Percentiles rank a stretch among this genome's conserved stretches.
These are phyloP conservation scores for Rhizopogon vinicolor DNA, from an alignment of 768 basidiomycete species.

Conservation along the genomic window DNA sequence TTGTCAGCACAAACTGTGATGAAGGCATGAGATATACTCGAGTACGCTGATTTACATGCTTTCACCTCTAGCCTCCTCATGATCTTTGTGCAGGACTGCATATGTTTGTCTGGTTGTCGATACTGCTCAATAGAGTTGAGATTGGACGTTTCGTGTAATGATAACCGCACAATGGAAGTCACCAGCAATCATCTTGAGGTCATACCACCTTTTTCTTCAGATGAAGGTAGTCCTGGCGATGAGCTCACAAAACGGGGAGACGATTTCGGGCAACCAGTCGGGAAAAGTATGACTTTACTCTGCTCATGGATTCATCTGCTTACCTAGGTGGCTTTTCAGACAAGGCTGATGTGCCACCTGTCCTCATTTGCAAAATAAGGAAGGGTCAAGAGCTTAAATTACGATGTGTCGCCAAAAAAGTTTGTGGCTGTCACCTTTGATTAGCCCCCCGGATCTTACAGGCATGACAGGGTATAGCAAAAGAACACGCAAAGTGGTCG, in stretches of 20 bases:
- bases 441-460: neutral
- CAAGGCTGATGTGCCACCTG: slow-evolving; percentile 57
- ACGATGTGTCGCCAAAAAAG: slow-evolving; percentile 90
- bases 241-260: slow-evolving; percentile 71
- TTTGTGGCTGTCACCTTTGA: slow-evolving; percentile 24
- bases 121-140: slow-evolving; percentile 82
- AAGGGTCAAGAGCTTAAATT: slow-evolving; percentile 90
- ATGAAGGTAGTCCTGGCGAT: slow-evolving; percentile 50
- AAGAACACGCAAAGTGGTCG: slow-evolving; percentile 99
- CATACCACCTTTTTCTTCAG: slow-evolving; percentile 34
- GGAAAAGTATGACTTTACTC: slow-evolving; percentile 55
- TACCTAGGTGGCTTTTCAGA: slow-evolving; percentile 33
- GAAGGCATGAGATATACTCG: slow-evolving; percentile 80
- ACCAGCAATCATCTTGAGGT: slow-evolving; percentile 84
- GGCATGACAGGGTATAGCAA: slow-evolving; percentile 80
- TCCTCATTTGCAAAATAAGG: slow-evolving; percentile 87
- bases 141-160: slow-evolving; percentile 73
- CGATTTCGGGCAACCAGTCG: slow-evolving; percentile 78
- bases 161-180: slow-evolving; percentile 73
- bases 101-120: slow-evolving; percentile 77
- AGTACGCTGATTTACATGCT: slow-evolving; percentile 36
- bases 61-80: neutral
- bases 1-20: slow-evolving; percentile 83
- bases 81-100: slow-evolving; percentile 68
- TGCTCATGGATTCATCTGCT: neutral